Evolutionary conservation across 2,329 filamentous ascomycete genomes (phyloP), one percentile per base, ranked within the genome.

Genomic region (Coniochaeta hoffmannii): DNA sequence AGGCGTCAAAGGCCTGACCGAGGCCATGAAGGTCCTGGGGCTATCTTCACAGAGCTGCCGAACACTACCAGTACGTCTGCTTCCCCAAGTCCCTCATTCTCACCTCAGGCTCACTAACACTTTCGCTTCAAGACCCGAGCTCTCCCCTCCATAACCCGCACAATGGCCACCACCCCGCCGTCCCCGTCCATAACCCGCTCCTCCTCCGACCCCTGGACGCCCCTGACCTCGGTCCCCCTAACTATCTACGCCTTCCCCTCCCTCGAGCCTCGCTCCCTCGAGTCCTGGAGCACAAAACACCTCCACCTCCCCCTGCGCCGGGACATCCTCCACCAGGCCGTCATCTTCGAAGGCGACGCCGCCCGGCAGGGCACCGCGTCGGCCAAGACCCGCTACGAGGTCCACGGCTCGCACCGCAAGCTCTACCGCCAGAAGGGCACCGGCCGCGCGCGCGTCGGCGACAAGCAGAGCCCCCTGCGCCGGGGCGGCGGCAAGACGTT

Each of bases 241-340:
- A 97, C 93, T 55, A 83, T 97, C 71, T 91, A 96, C 82, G 78
- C 79, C 68, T 99, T 97, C 76, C 94, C 94, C 34, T 83, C 85
- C 11, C 85, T 97, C 73, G 91, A 97, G 71, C 94, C 94, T 24
- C 76, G 85, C 51, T 78, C 83, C 53, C 87, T 95, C 70, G 83
- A 89, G 68, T 74, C 83, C 65, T 97, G 92, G 77, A 86, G 88
- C 38, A 77, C 85, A 58, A 88, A 89, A 65, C 90, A 97, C 71
- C 87, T 99, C 46, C 77, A 89, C 67, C 83, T 97, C 32, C 94
- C 94, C 2, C 80, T 96, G 50, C 88, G 94, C 57, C 86, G 88
- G 69, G 94, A 99, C 71, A 85, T 99, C 61, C 85, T 99, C 54
- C 93, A 99, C 75, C 85, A 90, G 61, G 94, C 94, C 57, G 84